Evolutionary conservation across 176 grass and related monocot genomes (phyloP), one percentile per base, ranked within the genome.

Genomic region (Rhipidocladum racemiflorum): DNA sequence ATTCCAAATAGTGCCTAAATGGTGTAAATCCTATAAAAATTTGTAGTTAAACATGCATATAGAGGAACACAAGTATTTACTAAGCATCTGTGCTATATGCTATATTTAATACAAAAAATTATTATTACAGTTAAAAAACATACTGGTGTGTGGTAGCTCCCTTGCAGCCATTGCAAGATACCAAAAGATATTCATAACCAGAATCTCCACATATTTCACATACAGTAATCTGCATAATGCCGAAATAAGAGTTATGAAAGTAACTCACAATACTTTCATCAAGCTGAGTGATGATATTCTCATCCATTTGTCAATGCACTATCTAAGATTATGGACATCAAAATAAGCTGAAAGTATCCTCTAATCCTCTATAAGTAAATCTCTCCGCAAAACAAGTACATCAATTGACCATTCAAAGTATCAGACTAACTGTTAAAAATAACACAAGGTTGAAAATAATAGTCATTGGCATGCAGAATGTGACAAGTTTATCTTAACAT

Each of bases 171-270:
- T 24, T 11, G 48, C 86, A 88, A 66, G 66, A 29, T 65, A 88
- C 16, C 15, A 88, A 48, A 55, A 88, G 86, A 27, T 65, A 1
- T 83, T 38, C 32, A 44, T 7, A 46, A 59, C 86, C 86, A 78
- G 73, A 17, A 83, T 36, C 28, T 78, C 86, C 80, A 66, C 80
- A 88, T 4, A 56, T 61, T 64, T 73, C 86, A 45, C 86, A 84
- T 27, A 88, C 67, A 65, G 16, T 55, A 43, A 11, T 45, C 86
- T 88, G 86, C 74, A 79, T n/a, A 55, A 78, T 39, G 48, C 17
- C 21, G 65, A 54, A 80, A 64, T 3, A 64, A 24, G 68, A 42
- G 63, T 27, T 53, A 36, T 16, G 29, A 39, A 68, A 43, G 35
- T 20, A 54, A 69, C 56, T 25, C 74, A 11, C 7, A 29, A 24